Percentiles rank a stretch among this genome's conserved stretches.
Evolutionary conservation across 495 filamentous ascomycete species (phyloP).

Genomic region (Podospora conica): DNA sequence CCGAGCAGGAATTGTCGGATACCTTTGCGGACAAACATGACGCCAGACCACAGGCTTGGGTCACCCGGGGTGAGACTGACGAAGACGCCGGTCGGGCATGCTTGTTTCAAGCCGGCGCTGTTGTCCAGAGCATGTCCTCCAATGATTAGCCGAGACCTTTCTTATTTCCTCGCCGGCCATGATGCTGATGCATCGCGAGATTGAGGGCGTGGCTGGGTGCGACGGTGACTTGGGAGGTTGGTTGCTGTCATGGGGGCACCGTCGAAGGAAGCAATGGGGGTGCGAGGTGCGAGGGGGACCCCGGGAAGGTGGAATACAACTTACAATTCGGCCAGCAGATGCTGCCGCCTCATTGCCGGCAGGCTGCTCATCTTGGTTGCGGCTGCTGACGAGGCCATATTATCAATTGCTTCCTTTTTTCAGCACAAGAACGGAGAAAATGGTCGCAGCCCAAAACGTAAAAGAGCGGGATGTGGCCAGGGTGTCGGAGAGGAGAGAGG

Average conservation of each 20-base stretch:
- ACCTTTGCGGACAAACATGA: slow-evolving; percentile 87
- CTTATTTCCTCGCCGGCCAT: not conserved
- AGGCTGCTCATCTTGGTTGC: slow-evolving; percentile 24
- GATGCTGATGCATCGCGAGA: too few species aligned
- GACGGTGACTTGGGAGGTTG: not conserved
- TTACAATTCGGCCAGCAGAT: slow-evolving; percentile 74
- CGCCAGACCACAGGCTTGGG: slow-evolving; percentile 76
- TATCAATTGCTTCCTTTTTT: not conserved
- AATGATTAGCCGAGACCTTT: not conserved
- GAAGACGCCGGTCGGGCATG: slow-evolving; percentile 78
- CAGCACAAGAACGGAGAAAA: not conserved
- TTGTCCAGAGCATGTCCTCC: slow-evolving; percentile 9
- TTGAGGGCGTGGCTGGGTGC: not conserved
- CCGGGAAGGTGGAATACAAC: slow-evolving; percentile 19
- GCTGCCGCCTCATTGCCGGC: slow-evolving; percentile 45
- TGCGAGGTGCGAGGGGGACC: not conserved
- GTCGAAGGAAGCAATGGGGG: not conserved
- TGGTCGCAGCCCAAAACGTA: not conserved
- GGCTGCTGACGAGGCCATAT: slow-evolving; percentile 16
- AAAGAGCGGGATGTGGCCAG: not conserved
- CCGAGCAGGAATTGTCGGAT: slow-evolving; percentile 8
- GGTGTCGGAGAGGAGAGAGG: not conserved
- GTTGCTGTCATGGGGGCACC: not conserved
- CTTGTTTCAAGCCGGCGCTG: slow-evolving; percentile 75
- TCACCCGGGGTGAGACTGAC: slow-evolving; percentile 77